Evolutionary conservation across 2,329 filamentous ascomycete species (phyloP).

Genomic region (Venturia asperata): DNA sequence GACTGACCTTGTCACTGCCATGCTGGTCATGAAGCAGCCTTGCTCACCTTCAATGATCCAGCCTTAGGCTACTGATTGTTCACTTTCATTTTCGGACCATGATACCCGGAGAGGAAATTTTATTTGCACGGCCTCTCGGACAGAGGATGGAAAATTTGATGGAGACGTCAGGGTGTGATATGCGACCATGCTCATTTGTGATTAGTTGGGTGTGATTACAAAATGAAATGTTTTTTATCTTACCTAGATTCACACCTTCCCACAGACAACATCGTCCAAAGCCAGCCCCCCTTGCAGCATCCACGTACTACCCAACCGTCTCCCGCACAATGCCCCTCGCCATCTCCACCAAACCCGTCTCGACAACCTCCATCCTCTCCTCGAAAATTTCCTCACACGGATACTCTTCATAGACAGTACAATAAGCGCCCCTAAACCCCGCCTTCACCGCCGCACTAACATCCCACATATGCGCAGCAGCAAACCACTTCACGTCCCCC

Average conservation of each 20-base stretch:
- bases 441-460: slow-evolving; percentile 45
- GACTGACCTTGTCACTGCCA: background rate
- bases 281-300: no score
- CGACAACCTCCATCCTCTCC: slow-evolving; percentile 45
- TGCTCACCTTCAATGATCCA: background rate
- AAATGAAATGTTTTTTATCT: background rate
- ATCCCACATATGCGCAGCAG: slow-evolving; percentile 55
- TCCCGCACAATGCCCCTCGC: slow-evolving; percentile 23
- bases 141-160: background rate
- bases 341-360: slow-evolving; percentile 47
- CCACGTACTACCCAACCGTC: background rate
- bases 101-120: background rate
- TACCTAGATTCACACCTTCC: no score
- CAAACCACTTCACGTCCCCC: slow-evolving; percentile 45
- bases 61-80: background rate
- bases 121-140: background rate
- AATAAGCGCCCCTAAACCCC: slow-evolving; percentile 29
- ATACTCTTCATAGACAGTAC: slow-evolving; percentile 37
- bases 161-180: background rate
- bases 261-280: no score
- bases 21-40: slow-evolving; percentile 5
- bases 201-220: background rate
- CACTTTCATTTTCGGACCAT: background rate
- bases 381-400: slow-evolving; percentile 49
- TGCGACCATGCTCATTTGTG: background rate